Percentiles rank a stretch among this genome's conserved stretches.
phyloP scores from a whole-genome alignment of 306 rosid species.

The Cicer pinnatifidum region DNA sequence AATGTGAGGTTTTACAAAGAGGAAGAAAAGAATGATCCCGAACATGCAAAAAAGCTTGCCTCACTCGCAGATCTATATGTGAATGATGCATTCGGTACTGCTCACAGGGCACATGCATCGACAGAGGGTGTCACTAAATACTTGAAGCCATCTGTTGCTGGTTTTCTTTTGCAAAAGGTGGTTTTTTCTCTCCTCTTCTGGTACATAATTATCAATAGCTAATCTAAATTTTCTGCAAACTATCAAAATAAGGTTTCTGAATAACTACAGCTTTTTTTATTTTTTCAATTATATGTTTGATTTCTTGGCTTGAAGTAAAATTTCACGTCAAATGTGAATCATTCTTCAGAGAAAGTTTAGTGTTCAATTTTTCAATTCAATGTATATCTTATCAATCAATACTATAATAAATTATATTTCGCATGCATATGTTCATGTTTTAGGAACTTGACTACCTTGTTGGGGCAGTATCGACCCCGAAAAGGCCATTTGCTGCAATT shows the following conservation, averaged over 20 bases:
- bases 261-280: background rate
- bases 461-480: slow-evolving; percentile 95
- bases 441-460: slow-evolving; percentile 99
- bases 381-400: slow-evolving; percentile 28
- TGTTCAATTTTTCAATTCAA: background rate
- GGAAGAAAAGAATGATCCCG: slow-evolving; percentile 98
- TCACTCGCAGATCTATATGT: slow-evolving; percentile 89
- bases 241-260: slow-evolving; percentile 17
- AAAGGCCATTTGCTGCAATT: slow-evolving; percentile 98
- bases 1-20: slow-evolving; percentile 98
- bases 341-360: slow-evolving; percentile 7
- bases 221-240: slow-evolving; percentile 4
- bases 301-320: slow-evolving; percentile 11
- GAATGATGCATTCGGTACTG: slow-evolving; percentile 98
- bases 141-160: slow-evolving; percentile 97
- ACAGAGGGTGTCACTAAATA: slow-evolving; percentile 98
- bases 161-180: slow-evolving; percentile 98
- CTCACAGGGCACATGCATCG: slow-evolving; percentile 99
- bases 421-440: slow-evolving; percentile 35
- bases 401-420: background rate
- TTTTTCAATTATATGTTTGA: slow-evolving; percentile 15
- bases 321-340: slow-evolving; percentile 22
- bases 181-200: slow-evolving; percentile 27
- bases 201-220: slow-evolving; percentile 7
- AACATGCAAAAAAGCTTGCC: slow-evolving; percentile 93